phyloP scores from a whole-genome alignment of 306 rosid genomes.

The Glycine soja region DNA sequence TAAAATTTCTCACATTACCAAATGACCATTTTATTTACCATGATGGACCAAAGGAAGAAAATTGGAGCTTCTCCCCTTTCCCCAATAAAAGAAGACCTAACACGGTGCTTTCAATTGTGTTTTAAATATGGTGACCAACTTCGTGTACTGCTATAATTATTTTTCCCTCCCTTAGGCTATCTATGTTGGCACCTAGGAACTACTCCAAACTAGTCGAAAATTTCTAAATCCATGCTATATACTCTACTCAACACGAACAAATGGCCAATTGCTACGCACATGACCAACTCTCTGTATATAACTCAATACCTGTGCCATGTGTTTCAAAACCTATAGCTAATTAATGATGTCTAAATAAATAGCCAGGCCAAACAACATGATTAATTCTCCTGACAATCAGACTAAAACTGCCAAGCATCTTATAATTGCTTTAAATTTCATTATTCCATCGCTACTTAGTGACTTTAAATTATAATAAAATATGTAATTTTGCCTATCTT shows the following conservation, averaged over 20 bases:
- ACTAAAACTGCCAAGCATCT: conserved; percentile 47
- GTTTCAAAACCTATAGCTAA: conserved; percentile 52
- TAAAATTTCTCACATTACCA: not conserved
- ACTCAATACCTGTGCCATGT: conserved; percentile 48
- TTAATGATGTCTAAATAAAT: conserved; percentile 46
- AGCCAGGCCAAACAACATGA: conserved; percentile 42
- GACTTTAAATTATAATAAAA: not conserved
- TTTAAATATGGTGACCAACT: conserved; percentile 31
- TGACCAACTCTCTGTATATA: conserved; percentile 34
- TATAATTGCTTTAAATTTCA: conserved; percentile 42
- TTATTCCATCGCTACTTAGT: not conserved
- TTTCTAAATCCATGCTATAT: conserved; percentile 39
- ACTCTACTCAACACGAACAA: conserved; percentile 17
- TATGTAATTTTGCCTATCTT: not conserved
- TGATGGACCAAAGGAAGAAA: not conserved
- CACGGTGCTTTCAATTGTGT: conserved; percentile 4
- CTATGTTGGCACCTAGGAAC: conserved; percentile 46
- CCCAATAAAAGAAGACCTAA: conserved; percentile 35
- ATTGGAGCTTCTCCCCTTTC: not conserved
- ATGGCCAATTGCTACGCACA: conserved; percentile 40
- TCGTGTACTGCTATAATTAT: conserved; percentile 24
- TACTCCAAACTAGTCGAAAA: conserved; percentile 39
- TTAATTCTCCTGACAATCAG: conserved; percentile 51
- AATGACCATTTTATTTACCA: not conserved
- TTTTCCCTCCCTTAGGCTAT: conserved; percentile 38